Percentiles rank a stretch among this genome's conserved stretches.
These are phyloP conservation scores for Hyaloscypha variabilis DNA, from an alignment of 495 filamentous ascomycete species.

Conservation along the genomic window DNA sequence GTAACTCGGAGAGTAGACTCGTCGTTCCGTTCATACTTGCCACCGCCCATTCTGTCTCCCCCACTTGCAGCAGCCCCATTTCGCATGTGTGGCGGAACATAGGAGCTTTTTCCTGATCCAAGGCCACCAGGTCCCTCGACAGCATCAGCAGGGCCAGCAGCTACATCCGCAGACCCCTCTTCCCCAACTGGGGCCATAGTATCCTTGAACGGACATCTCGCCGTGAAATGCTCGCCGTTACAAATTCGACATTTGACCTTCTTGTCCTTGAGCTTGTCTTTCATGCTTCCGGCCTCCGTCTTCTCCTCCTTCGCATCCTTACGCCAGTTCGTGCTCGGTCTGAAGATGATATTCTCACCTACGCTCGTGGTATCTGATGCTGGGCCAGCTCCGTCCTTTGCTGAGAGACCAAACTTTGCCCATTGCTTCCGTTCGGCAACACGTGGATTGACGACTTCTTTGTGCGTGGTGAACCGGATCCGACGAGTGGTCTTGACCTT, in stretches of 20 bases:
- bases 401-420: constrained; percentile 81
- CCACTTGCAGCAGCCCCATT: constrained; percentile 60
- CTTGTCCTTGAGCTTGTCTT: constrained; percentile 94
- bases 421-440: constrained; percentile 91
- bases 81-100: constrained; percentile 90
- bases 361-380: constrained; percentile 79
- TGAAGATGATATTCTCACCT: constrained; percentile 97
- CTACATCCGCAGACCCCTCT: constrained; percentile 52
- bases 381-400: constrained; percentile 68
- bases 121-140: constrained; percentile 49
- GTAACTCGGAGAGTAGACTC: constrained; percentile 15
- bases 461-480: constrained; percentile 84
- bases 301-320: constrained; percentile 80
- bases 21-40: constrained; percentile 94
- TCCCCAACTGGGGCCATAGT: constrained; percentile 61
- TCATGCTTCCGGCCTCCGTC: constrained; percentile 72
- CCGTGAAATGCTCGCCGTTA: constrained; percentile 97
- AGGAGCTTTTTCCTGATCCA: constrained; percentile 72
- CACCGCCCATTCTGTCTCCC: constrained; percentile 85
- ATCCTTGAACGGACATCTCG: constrained; percentile 78
- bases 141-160: constrained; percentile 48
- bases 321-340: constrained; percentile 88
- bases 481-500: constrained; percentile 95
- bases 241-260: constrained; percentile 99
- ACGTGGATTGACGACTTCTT: constrained; percentile 92